Conservation (phyloP, 1,284 basidiomycete genomes). For the Fistulinella staudtii region DNA sequence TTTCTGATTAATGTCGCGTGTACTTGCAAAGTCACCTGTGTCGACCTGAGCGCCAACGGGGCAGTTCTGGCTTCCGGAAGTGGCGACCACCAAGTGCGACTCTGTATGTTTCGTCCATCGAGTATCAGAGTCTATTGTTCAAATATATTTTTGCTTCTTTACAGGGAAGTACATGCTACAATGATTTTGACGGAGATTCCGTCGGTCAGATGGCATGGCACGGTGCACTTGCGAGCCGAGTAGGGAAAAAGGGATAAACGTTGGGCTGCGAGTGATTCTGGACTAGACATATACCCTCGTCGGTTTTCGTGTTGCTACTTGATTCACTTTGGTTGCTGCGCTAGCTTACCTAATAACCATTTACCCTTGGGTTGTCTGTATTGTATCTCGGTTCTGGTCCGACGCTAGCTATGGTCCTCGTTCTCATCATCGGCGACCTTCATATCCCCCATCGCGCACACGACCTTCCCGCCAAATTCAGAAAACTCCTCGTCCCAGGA, state of each 20-base stretch:
- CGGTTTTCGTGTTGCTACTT: too few relatives aligned
- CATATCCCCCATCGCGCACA: slow-evolving; percentile 88
- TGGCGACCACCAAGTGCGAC: slow-evolving; percentile 81
- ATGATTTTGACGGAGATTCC: slow-evolving; percentile 12
- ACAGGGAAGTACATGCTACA: slow-evolving; percentile 30
- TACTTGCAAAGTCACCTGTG: slow-evolving; percentile 67
- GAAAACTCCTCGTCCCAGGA: slow-evolving; percentile 93
- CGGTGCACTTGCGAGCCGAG: slow-evolving; percentile 4
- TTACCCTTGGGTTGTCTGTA: too few relatives aligned
- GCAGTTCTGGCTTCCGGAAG: slow-evolving; percentile 79
- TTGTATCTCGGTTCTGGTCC: too few relatives aligned
- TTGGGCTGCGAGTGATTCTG: slow-evolving; percentile 4
- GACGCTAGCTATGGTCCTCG: slow-evolving; percentile 78
- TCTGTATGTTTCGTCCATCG: slow-evolving; percentile 48
- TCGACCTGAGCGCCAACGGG: slow-evolving; percentile 75
- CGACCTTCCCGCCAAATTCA: slow-evolving; percentile 94
- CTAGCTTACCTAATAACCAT: slow-evolving; percentile 29
- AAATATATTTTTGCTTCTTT: slow-evolving; percentile 8
- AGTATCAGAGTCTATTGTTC: slow-evolving; percentile 19
- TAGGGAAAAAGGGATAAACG: slow-evolving; percentile 1
- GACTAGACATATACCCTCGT: too few relatives aligned
- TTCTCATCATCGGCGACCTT: slow-evolving; percentile 91
- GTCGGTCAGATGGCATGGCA: neutral
- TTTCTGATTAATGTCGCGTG: slow-evolving; percentile 9
- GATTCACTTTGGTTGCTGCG: neutral